Evolutionary conservation across 2,329 filamentous ascomycete species (phyloP).

Genomic region (Bisporella sp.): DNA sequence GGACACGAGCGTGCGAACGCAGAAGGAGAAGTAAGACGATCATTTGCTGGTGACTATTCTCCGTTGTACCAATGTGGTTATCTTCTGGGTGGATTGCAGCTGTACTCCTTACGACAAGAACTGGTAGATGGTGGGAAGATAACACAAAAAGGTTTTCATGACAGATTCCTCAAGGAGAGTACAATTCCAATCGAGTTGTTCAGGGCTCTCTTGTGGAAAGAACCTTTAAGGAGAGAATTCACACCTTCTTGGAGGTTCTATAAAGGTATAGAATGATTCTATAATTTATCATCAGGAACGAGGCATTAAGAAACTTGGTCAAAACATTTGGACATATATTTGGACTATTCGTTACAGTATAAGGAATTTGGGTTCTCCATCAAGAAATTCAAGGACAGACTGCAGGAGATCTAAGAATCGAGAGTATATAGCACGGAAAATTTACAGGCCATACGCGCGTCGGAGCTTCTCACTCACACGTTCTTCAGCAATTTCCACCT

Average conservation of each 20-base stretch:
- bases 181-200: conserved; percentile 49
- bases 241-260: neutral
- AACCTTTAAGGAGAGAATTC: neutral
- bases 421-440: too few species aligned
- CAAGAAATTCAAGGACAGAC: too few species aligned
- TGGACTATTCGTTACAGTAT: too few species aligned
- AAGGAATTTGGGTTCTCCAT: too few species aligned
- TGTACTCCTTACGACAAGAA: conserved; percentile 44
- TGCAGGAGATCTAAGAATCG: too few species aligned
- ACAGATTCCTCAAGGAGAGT: conserved; percentile 42
- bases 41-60: conserved; percentile 47
- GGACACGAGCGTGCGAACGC: conserved; percentile 53
- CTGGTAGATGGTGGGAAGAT: conserved; percentile 32
- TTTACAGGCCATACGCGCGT: too few species aligned
- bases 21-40: conserved; percentile 52
- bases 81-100: conserved; percentile 51
- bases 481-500: neutral
- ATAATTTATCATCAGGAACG: neutral
- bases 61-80: conserved; percentile 55
- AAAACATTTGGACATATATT: too few species aligned
- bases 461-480: too few species aligned
- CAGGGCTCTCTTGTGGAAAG: conserved; percentile 28
- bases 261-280: neutral
- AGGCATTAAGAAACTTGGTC: too few species aligned
- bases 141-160: conserved; percentile 49